These are phyloP conservation scores for Secale cereale DNA, from an alignment of 176 grass and related monocot species.

Conservation along the genomic window DNA sequence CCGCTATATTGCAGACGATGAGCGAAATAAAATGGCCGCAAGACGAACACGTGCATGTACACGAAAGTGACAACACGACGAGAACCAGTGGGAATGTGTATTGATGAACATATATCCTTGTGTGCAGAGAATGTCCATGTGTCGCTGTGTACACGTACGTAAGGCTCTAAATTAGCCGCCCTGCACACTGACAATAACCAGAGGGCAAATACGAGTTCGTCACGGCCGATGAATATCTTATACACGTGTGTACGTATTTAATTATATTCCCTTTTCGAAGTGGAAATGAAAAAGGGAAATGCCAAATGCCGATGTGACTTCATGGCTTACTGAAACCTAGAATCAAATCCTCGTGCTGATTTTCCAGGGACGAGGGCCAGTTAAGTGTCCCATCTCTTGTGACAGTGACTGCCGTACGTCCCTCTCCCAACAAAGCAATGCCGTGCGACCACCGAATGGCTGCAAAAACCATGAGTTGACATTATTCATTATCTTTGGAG, in stretches of 20 bases:
- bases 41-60: no score
- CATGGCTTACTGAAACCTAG: background rate
- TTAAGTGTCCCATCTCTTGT: no score
- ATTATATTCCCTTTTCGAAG: background rate
- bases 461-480: background rate
- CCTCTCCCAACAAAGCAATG: background rate
- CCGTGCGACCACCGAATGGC: background rate
- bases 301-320: conserved; percentile 9
- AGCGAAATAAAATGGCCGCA: no score
- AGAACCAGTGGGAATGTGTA: no score
- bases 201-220: background rate
- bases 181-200: background rate
- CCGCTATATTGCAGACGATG: no score
- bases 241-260: background rate
- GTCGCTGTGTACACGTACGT: background rate
- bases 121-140: background rate
- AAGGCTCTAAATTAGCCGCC: no score
- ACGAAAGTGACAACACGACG: no score
- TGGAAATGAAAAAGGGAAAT: background rate
- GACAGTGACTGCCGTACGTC: no score
- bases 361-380: background rate
- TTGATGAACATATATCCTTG: background rate
- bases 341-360: conserved; percentile 21
- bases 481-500: no score
- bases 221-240: background rate